Evolutionary conservation across 139 green algal genomes (phyloP), one percentile per base, ranked within the genome.

Genomic region (Chara braunii): DNA sequence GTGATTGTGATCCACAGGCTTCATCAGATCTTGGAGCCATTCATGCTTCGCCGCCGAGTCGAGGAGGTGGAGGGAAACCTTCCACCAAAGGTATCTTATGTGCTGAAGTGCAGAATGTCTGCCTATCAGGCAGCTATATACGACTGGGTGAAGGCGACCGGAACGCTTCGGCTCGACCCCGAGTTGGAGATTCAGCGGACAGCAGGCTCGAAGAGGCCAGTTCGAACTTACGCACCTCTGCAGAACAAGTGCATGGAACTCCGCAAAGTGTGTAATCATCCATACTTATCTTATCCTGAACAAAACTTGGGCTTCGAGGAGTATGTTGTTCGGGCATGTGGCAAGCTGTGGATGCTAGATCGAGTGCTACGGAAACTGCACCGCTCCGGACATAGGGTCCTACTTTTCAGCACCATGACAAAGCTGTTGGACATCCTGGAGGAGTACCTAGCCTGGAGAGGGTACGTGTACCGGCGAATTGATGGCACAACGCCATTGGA

Each of bases 181-280:
- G 52, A 61, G 30, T 71, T 83, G 30, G 73, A 80, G n/a, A 53
- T 75, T 11, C 45, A 30, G 50, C 50, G 71, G 18, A n/a, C 76
- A 24, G 67, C 37, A 4, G 37, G n/a, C 14, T 24, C n/a, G 2
- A 26, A 31, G 23, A 22, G 58, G 18, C 4, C 7, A 11, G 14
- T 26, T 34, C 51, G 62, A 24, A 22, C 55, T 26, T 71, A 64
- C 37, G 62, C 80, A 7, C 70, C 85, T 9, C 81, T 96, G 26
- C 88, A 94, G 64, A 96, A 96, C 79, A 87, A 86, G 68, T 86
- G 82, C 77, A 95, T 95, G 90, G 90, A 97, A 82, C 85, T 96
- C 62, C 82, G 90, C 51, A 9, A 69, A 45, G 66, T 96, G 54
- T 96, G 90, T 84, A 98, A 98, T 78, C 92, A 98, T 81, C 92